phyloP scores from a whole-genome alignment of 2,329 filamentous ascomycete species.

The Onygenales sp. region DNA sequence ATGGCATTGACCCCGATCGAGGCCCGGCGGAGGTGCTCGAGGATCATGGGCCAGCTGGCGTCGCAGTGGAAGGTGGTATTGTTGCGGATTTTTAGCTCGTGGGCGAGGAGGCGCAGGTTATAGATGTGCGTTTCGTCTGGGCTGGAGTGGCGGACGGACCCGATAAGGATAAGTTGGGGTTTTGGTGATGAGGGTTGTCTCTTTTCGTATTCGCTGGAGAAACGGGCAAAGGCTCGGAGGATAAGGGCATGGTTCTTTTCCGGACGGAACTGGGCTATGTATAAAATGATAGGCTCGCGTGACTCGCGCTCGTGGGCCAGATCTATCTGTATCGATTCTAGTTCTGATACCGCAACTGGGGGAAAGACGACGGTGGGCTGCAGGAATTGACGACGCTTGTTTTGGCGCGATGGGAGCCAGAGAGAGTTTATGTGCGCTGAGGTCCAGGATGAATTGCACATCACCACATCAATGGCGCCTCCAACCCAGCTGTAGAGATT shows the following conservation, averaged over 20 bases:
- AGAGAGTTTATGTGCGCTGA: conserved; percentile 69
- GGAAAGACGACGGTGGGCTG: conserved; percentile 68
- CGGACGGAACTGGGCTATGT: conserved; percentile 93
- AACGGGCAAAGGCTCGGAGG: conserved; percentile 71
- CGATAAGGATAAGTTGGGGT: conserved; percentile 70
- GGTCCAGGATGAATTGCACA: conserved; percentile 97
- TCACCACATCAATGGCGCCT: conserved; percentile 77
- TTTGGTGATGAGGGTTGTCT: conserved; percentile 17
- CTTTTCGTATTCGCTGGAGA: conserved; percentile 49
- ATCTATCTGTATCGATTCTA: conserved; percentile 66
- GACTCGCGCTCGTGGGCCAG: conserved; percentile 53
- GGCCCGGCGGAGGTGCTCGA: conserved; percentile 65
- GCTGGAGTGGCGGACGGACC: conserved; percentile 69
- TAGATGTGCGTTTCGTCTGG: conserved; percentile 58
- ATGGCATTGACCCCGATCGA: conserved; percentile 92
- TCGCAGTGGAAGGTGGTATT: conserved; percentile 81
- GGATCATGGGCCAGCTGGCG: conserved; percentile 77
- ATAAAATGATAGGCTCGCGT: conserved; percentile 67
- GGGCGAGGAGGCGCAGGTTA: conserved; percentile 72
- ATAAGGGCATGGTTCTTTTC: conserved; percentile 94
- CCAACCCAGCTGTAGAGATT: conserved; percentile 73
- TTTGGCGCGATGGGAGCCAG: conserved; percentile 53
- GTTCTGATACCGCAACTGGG: conserved; percentile 79
- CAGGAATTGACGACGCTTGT: conserved; percentile 36
- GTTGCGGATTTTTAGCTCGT: conserved; percentile 77